Conservation (phyloP, 2,329 filamentous ascomycete species). For the Penicillium sp. region DNA sequence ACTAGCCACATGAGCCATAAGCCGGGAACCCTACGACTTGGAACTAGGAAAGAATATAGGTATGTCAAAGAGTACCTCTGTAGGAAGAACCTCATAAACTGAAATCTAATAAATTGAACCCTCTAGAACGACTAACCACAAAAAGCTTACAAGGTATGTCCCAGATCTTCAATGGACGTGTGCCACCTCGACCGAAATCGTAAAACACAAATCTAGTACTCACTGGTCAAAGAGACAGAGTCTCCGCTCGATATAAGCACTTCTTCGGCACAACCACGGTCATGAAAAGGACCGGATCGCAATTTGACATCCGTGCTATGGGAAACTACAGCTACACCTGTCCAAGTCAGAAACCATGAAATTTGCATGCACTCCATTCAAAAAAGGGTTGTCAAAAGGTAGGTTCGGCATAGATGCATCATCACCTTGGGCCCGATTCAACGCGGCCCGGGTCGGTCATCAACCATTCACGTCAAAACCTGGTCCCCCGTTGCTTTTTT, state of each 20-base stretch:
- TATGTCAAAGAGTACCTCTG: neutral
- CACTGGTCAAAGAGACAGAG: conserved; percentile 30
- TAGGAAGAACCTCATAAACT: neutral
- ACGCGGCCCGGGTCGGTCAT: conserved; percentile 1
- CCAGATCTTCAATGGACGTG: conserved; percentile 44
- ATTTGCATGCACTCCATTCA: conserved; percentile 29
- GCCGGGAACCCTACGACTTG: too few relatives aligned
- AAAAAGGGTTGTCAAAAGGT: conserved; percentile 27
- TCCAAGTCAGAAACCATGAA: conserved; percentile 18
- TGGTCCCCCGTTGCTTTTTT: conserved; percentile 18
- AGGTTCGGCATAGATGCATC: conserved; percentile 26
- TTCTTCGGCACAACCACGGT: conserved; percentile 98
- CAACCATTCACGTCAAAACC: conserved; percentile 15
- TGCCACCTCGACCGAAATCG: conserved; percentile 32
- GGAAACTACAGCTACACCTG: conserved; percentile 1
- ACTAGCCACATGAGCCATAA: too few relatives aligned
- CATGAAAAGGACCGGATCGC: conserved; percentile 74
- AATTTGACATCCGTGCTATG: conserved; percentile 99
- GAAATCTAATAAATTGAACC: neutral
- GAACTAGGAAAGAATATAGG: too few relatives aligned
- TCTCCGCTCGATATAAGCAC: conserved; percentile 70
- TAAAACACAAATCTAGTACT: conserved; percentile 44
- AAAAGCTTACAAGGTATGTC: conserved; percentile 25
- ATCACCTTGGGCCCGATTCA: conserved; percentile 17
- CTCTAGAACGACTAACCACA: neutral